Evolutionary conservation across 2,329 filamentous ascomycete genomes (phyloP).

Genomic region (Aspergillus sp.): DNA sequence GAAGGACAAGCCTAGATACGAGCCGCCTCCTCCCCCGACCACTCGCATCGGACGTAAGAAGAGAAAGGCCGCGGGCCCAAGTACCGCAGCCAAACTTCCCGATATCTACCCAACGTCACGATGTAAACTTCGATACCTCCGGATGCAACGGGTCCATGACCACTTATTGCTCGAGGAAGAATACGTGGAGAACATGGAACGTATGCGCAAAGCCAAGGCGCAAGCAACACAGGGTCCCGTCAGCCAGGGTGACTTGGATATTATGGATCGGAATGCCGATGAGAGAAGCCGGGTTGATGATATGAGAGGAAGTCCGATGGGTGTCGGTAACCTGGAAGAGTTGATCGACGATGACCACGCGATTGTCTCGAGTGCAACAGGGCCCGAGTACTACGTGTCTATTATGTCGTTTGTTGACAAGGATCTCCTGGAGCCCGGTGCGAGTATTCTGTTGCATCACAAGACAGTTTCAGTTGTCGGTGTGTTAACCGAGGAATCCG

Average conservation of each 20-base stretch:
- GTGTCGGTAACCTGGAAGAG: constrained; percentile 93
- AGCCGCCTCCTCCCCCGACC: constrained; percentile 92
- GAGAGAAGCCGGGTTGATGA: constrained; percentile 93
- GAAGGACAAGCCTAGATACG: constrained; percentile 99
- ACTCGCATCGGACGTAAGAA: constrained; percentile 97
- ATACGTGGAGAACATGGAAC: constrained; percentile 98
- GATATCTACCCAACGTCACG: constrained; percentile 89
- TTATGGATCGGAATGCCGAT: constrained; percentile 82
- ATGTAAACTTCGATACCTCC: constrained; percentile 93
- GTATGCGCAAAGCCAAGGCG: constrained; percentile 82
- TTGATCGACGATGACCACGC: constrained; percentile 99
- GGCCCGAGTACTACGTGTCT: constrained; percentile 97
- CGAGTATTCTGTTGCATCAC: constrained; percentile 90
- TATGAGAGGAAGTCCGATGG: constrained; percentile 98
- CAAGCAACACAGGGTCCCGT: constrained; percentile 51
- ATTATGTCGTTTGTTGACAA: constrained; percentile 99
- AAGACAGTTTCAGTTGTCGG: constrained; percentile 98
- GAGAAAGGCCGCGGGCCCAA: constrained; percentile 89
- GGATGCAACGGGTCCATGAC: constrained; percentile 98
- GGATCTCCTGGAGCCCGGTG: constrained; percentile 90
- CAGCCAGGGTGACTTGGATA: constrained; percentile 61
- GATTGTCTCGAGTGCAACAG: constrained; percentile 94
- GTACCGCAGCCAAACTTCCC: constrained; percentile 90
- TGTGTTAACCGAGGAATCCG: constrained; percentile 91
- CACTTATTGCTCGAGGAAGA: constrained; percentile 95